Conservation (phyloP, 2,329 filamentous ascomycete genomes). For the Pseudogymnoascus sp. region DNA sequence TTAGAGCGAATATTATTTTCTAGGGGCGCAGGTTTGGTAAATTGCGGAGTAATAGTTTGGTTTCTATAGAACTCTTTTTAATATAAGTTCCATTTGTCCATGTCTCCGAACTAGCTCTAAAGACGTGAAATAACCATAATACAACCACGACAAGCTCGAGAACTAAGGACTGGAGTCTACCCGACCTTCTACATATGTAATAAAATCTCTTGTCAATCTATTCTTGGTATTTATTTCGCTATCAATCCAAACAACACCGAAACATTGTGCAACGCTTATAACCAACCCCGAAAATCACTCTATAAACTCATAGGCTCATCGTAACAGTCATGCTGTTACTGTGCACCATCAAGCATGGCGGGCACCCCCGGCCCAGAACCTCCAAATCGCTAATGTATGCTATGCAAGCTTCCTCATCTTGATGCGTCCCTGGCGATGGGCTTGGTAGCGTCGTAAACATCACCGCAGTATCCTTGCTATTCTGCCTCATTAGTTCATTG, state of each 20-base stretch:
- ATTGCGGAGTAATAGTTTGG: background rate
- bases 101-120: background rate
- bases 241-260: background rate
- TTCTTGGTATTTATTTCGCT: conserved; percentile 1
- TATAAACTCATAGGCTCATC: conserved; percentile 51
- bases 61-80: background rate
- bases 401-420: conserved; percentile 62
- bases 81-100: background rate
- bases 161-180: background rate
- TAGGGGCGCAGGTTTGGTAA: background rate
- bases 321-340: conserved; percentile 89
- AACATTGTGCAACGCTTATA: conserved; percentile 9
- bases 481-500: conserved; percentile 70
- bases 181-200: background rate
- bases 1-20: background rate
- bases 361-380: conserved; percentile 67
- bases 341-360: conserved; percentile 70
- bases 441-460: conserved; percentile 79
- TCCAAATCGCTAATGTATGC: conserved; percentile 73
- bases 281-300: background rate
- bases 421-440: conserved; percentile 67
- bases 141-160: no score
- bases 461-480: conserved; percentile 66
- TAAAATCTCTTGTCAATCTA: background rate
- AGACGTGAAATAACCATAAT: no score